These are phyloP conservation scores for Metarhizium guizhouense DNA, from an alignment of 2,329 filamentous ascomycete species.

Conservation along the genomic window DNA sequence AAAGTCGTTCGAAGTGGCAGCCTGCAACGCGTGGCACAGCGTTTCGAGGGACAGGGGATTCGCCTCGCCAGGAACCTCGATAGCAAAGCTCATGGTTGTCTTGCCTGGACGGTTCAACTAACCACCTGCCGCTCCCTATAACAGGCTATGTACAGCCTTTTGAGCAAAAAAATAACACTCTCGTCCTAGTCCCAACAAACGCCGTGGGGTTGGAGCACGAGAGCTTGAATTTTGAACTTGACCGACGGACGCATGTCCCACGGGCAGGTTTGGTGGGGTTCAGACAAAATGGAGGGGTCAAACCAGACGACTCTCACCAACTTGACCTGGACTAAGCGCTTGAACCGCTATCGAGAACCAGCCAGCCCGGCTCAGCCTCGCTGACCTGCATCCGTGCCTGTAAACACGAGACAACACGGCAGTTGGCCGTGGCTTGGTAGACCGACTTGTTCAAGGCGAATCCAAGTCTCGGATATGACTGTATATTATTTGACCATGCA, in stretches of 20 bases:
- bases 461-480: too few species aligned
- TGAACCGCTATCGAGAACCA: too few species aligned
- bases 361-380: too few species aligned
- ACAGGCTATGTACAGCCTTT: neutral
- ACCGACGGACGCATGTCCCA: neutral
- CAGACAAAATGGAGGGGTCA: too few species aligned
- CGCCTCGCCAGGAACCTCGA: slow-evolving; percentile 77
- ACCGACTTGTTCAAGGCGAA: too few species aligned
- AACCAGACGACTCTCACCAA: too few species aligned
- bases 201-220: neutral
- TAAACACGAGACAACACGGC: too few species aligned
- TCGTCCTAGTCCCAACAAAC: neutral
- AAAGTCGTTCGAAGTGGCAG: slow-evolving; percentile 54
- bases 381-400: too few species aligned
- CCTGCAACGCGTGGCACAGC: slow-evolving; percentile 55
- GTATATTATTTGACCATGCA: too few species aligned
- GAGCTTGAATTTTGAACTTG: neutral
- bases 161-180: neutral
- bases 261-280: neutral
- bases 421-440: too few species aligned
- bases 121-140: neutral
- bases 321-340: too few species aligned
- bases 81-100: slow-evolving; percentile 53
- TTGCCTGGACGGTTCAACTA: neutral
- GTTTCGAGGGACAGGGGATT: slow-evolving; percentile 57